Conservation (phyloP, 2,329 filamentous ascomycete genomes). For the Alternaria gaisen region DNA sequence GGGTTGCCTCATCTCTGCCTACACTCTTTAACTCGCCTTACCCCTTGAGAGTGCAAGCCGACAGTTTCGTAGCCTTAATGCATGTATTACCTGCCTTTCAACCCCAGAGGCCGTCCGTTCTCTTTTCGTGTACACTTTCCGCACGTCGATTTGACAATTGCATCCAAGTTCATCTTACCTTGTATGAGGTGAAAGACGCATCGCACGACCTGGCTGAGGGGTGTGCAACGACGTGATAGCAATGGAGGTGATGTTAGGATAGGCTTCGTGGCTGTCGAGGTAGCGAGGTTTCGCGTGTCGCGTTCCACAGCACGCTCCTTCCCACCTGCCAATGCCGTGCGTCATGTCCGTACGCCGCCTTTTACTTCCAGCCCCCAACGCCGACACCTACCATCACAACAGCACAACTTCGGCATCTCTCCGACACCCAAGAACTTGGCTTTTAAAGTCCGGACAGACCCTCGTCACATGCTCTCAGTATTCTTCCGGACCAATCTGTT, state of each 20-base stretch:
- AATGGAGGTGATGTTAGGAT: conserved; percentile 15
- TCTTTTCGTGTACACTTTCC: background rate
- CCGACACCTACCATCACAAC: background rate
- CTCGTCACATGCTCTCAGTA: conserved; percentile 11
- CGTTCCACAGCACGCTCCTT: conserved; percentile 18
- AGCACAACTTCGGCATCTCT: background rate
- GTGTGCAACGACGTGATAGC: background rate
- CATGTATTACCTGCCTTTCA: background rate
- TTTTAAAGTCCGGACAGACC: background rate
- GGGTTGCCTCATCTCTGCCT: conserved; percentile 5
- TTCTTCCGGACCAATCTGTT: conserved; percentile 19
- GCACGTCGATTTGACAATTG: background rate
- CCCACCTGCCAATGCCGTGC: conserved; percentile 9
- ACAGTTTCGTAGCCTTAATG: background rate
- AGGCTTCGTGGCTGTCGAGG: conserved; percentile 11
- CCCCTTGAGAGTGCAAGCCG: background rate
- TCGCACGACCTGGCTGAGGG: background rate
- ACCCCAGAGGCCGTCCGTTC: background rate
- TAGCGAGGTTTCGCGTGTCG: conserved; percentile 5
- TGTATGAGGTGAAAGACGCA: background rate
- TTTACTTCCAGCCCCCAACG: background rate
- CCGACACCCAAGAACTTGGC: conserved; percentile 14
- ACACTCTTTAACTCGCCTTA: background rate
- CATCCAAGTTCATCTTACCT: background rate
- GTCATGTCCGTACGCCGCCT: conserved; percentile 3